These are phyloP conservation scores for Komagataea norvegica DNA, from an alignment of 1,139 yeast genomes.

Conservation along the genomic window DNA sequence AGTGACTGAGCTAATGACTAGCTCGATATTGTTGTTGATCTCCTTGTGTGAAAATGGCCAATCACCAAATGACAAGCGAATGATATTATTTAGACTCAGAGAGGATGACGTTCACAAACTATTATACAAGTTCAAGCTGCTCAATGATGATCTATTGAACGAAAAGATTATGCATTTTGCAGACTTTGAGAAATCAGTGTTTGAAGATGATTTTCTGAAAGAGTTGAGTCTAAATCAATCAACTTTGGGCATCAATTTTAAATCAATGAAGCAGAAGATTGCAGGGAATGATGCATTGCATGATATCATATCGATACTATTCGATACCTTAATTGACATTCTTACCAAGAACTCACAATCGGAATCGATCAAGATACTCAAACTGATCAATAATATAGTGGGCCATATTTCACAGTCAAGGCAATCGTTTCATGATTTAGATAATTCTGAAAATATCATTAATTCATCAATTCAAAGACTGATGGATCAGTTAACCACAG, in stretches of 20 bases:
- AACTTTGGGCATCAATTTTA: constrained; percentile 12
- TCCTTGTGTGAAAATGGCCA: constrained; percentile 58
- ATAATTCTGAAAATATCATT: constrained; percentile 60
- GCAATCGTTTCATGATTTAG: constrained; percentile 37
- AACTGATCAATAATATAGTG: constrained; percentile 62
- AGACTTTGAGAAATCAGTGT: constrained; percentile 22
- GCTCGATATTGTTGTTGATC: constrained; percentile 64
- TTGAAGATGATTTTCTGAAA: constrained; percentile 16
- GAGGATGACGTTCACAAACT: constrained; percentile 59
- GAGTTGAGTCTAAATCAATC: constrained; percentile 20
- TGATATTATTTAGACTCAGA: constrained; percentile 56
- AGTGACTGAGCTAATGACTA: constrained; percentile 62
- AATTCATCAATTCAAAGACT: constrained; percentile 72
- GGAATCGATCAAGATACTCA: constrained; percentile 30
- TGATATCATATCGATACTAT: no score
- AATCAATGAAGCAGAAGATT: constrained; percentile 13
- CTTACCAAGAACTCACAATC: constrained; percentile 26
- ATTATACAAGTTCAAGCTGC: constrained; percentile 45
- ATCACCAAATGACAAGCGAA: constrained; percentile 43
- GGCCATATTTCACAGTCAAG: constrained; percentile 56
- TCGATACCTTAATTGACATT: no score
- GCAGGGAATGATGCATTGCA: constrained; percentile 48
- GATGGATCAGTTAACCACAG: constrained; percentile 70
- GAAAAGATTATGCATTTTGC: constrained; percentile 56
- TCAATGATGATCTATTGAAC: constrained; percentile 51